Conservation (phyloP, 148 eudicot species). For the Rhododendron ovatum region DNA sequence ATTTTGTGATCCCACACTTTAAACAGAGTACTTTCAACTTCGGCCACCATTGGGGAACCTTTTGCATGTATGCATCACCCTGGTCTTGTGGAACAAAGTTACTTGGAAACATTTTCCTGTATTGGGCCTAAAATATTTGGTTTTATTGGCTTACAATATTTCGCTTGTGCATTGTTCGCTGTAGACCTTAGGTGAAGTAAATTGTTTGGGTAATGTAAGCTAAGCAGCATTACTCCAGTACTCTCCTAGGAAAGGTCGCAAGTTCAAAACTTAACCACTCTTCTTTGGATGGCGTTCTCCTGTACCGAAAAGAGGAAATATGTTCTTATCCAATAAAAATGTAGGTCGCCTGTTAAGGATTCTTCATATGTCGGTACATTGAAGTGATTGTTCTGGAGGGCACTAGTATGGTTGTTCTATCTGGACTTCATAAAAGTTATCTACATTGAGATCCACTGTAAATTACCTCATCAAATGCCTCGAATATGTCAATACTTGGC, state of each 20-base stretch:
- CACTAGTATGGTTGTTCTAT: too few species aligned
- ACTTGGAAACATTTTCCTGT: neutral
- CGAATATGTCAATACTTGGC: conserved; percentile 44
- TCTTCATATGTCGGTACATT: neutral
- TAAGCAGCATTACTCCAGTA: neutral
- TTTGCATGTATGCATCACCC: neutral
- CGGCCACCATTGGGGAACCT: neutral
- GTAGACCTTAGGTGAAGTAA: neutral
- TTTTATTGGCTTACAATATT: neutral
- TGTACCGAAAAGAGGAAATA: neutral
- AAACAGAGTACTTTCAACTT: neutral
- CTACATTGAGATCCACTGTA: neutral
- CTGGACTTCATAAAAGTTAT: neutral
- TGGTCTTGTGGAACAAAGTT: neutral
- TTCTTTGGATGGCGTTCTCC: neutral
- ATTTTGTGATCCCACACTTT: neutral
- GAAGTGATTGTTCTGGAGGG: neutral
- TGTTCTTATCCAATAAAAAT: neutral
- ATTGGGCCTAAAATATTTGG: neutral
- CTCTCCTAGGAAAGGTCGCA: neutral
- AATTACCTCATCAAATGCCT: conserved; percentile 63
- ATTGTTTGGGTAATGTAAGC: neutral
- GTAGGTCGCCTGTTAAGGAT: neutral
- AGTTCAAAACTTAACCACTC: neutral
- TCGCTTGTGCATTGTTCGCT: neutral